phyloP scores from a whole-genome alignment of 75 land plant genomes.

The Cryptomeria japonica region DNA sequence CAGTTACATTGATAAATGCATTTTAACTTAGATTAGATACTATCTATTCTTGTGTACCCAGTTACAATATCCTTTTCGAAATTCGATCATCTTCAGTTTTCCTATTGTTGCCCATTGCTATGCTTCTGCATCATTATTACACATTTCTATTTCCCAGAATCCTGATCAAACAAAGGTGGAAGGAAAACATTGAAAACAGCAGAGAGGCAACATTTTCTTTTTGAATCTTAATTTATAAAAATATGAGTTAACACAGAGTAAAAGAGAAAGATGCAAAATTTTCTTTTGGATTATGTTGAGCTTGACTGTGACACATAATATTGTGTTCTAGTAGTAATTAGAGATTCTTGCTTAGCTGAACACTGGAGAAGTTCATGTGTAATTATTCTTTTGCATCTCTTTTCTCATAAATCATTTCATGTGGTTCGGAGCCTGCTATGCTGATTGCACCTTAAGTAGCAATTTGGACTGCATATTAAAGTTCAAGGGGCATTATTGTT shows the following conservation, averaged over 20 bases:
- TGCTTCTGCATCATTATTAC: not conserved
- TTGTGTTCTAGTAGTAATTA: no score
- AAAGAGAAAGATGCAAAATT: no score
- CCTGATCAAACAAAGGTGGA: not conserved
- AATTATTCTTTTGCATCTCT: not conserved
- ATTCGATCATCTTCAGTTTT: not conserved
- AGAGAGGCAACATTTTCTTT: not conserved
- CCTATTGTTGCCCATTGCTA: not conserved
- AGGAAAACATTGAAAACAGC: not conserved
- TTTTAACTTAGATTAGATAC: not conserved
- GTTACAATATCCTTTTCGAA: not conserved
- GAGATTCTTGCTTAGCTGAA: not conserved
- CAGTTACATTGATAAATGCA: not conserved
- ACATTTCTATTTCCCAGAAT: not conserved
- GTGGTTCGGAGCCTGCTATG: constrained; percentile 1
- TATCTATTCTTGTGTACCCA: not conserved
- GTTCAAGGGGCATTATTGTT: not conserved
- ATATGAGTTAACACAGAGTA: no score
- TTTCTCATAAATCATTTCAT: not conserved
- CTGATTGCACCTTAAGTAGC: not conserved
- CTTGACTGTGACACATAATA: no score
- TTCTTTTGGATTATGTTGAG: no score
- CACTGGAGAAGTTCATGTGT: not conserved
- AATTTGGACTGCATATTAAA: not conserved
- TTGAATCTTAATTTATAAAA: not conserved